phyloP scores from a whole-genome alignment of 2,329 filamentous ascomycete species.

The Pseudogymnoascus sp. region DNA sequence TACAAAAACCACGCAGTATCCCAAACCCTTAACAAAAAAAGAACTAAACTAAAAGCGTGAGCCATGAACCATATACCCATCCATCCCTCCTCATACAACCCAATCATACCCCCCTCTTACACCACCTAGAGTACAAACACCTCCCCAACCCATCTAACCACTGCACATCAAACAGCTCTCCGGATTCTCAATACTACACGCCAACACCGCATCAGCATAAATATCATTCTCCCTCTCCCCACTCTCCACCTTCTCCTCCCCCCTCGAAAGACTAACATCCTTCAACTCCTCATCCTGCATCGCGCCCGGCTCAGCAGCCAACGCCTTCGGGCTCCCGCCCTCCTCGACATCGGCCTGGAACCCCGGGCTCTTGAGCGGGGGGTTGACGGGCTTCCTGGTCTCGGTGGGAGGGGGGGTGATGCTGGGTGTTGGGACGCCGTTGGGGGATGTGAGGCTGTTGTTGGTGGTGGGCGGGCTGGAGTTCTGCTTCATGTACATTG shows the following conservation, averaged over 20 bases:
- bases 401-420: conserved; percentile 53
- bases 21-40: not conserved
- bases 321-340: conserved; percentile 69
- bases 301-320: conserved; percentile 60
- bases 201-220: conserved; percentile 84
- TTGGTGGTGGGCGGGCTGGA: conserved; percentile 30
- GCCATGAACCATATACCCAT: conserved; percentile 8
- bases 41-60: not conserved
- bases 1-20: not conserved
- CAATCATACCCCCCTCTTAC: conserved; percentile 3
- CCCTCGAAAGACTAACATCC: conserved; percentile 28
- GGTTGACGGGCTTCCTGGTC: conserved; percentile 30
- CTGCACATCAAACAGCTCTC: conserved; percentile 97
- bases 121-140: not conserved
- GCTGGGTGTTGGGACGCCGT: conserved; percentile 62
- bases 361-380: conserved; percentile 52
- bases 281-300: conserved; percentile 60
- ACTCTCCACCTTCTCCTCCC: conserved; percentile 62
- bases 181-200: conserved; percentile 95
- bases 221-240: conserved; percentile 81
- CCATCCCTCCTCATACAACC: conserved; percentile 3
- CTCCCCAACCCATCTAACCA: conserved; percentile 47
- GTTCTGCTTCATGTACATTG: conserved; percentile 54
- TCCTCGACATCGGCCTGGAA: conserved; percentile 74
- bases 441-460: conserved; percentile 35